A percentile compares a stretch with the other conserved stretches of the same genome.
Conservation (phyloP, 1,284 basidiomycete genomes). For the Schizophyllum amplum region DNA sequence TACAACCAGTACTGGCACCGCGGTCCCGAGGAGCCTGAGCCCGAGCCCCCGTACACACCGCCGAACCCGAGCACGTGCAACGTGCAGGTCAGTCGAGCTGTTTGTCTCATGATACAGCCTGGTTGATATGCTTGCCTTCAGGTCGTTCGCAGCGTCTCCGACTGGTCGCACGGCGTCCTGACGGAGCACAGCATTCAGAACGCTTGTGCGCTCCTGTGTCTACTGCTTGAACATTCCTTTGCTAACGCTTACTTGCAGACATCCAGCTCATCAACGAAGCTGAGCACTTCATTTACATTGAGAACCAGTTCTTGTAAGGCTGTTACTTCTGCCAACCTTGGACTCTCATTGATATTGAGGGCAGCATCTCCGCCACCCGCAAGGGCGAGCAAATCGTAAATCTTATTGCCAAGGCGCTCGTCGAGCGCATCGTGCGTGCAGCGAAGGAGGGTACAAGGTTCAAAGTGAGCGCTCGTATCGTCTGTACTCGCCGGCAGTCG, state of each 20-base stretch:
- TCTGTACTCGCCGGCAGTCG: not conserved
- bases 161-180: constrained; percentile 89
- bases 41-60: not conserved
- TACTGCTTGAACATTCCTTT: constrained; percentile 1
- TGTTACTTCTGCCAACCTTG: not conserved
- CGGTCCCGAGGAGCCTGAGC: constrained; percentile 24
- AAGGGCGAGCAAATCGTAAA: constrained; percentile 69
- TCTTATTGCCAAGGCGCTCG: constrained; percentile 74
- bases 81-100: not conserved
- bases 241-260: constrained; percentile 36
- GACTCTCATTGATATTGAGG: constrained; percentile 3
- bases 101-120: not conserved
- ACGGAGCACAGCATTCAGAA: constrained; percentile 82
- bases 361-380: constrained; percentile 70
- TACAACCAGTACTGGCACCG: constrained; percentile 57
- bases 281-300: constrained; percentile 86
- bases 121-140: constrained; percentile 44
- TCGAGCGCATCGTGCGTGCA: constrained; percentile 77
- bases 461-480: constrained; percentile 63
- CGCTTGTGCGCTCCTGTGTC: constrained; percentile 53
- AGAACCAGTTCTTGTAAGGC: constrained; percentile 91
- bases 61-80: not conserved
- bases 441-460: constrained; percentile 67
- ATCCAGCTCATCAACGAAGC: constrained; percentile 78
- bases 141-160: constrained; percentile 74